These are phyloP conservation scores for Candida nemodendra DNA, from an alignment of 805 yeast species.

Conservation along the genomic window DNA sequence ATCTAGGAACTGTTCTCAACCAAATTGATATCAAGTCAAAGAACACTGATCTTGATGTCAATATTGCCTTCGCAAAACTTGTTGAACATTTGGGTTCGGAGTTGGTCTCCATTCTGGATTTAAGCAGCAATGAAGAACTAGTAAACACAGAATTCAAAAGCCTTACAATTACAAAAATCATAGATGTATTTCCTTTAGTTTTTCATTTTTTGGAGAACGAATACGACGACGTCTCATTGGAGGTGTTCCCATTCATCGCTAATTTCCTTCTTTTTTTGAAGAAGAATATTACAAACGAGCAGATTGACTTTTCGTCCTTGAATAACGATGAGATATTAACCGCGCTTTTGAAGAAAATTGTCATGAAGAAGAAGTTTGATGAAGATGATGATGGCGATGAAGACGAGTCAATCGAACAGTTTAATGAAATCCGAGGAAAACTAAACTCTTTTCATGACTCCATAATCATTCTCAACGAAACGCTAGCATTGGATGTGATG, in stretches of 20 bases:
- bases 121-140: slow-evolving; percentile 35
- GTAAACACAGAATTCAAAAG: slow-evolving; percentile 39
- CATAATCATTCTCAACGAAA: slow-evolving; percentile 48
- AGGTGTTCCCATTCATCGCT: slow-evolving; percentile 77
- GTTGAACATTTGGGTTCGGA: slow-evolving; percentile 75
- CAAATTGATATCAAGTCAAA: slow-evolving; percentile 39
- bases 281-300: slow-evolving; percentile 43
- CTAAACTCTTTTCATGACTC: slow-evolving; percentile 83
- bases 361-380: slow-evolving; percentile 78
- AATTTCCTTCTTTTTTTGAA: slow-evolving; percentile 70
- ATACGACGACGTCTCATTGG: slow-evolving; percentile 84
- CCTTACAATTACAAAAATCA: slow-evolving; percentile 44
- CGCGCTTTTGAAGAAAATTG: slow-evolving; percentile 63
- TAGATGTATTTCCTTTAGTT: slow-evolving; percentile 68
- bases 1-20: slow-evolving; percentile 55
- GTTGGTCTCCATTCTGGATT: slow-evolving; percentile 65
- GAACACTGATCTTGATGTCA: slow-evolving; percentile 59
- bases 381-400: slow-evolving; percentile 56
- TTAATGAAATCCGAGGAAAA: slow-evolving; percentile 72
- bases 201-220: slow-evolving; percentile 73
- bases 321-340: slow-evolving; percentile 51
- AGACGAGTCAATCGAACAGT: slow-evolving; percentile 74
- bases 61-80: slow-evolving; percentile 71
- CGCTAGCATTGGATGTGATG: slow-evolving; percentile 35
- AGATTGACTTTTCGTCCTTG: slow-evolving; percentile 29